Evolutionary conservation across 2,329 filamentous ascomycete genomes (phyloP).

Genomic region (Ophiocordyceps camponoti-leonardi): DNA sequence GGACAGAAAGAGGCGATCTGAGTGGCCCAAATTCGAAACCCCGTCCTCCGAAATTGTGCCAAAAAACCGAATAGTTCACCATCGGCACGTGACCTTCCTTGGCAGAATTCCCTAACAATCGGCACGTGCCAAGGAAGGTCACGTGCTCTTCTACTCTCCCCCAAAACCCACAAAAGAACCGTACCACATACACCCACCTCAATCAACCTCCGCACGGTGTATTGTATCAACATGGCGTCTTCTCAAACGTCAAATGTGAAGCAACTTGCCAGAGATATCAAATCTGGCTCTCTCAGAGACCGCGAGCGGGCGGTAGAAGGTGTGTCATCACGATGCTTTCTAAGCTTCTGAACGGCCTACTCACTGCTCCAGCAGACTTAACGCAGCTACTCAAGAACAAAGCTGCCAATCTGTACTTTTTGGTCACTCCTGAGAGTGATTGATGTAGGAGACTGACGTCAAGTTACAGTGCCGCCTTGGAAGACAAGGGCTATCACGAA

Average conservation of each 20-base stretch:
- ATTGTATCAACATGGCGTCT: constrained; percentile 12
- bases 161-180: too few species aligned
- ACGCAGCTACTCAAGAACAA: constrained; percentile 20
- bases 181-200: too few species aligned
- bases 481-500: constrained; percentile 63
- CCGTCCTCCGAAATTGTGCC: too few species aligned
- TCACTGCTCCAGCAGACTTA: constrained; percentile 13
- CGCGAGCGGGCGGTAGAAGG: constrained; percentile 24
- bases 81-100: too few species aligned
- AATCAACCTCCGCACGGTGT: background rate
- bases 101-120: too few species aligned
- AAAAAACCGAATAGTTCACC: too few species aligned
- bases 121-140: too few species aligned
- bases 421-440: background rate
- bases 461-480: constrained; percentile 25
- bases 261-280: constrained; percentile 16
- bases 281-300: constrained; percentile 16
- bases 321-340: constrained; percentile 6
- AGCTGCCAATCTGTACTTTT: constrained; percentile 18
- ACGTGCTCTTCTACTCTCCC: too few species aligned
- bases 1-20: too few species aligned
- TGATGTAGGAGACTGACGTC: background rate
- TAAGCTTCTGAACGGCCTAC: background rate
- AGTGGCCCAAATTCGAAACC: too few species aligned
- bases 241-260: constrained; percentile 16